Conservation (phyloP, 2,329 filamentous ascomycete genomes). For the Hysterium pulicare region DNA sequence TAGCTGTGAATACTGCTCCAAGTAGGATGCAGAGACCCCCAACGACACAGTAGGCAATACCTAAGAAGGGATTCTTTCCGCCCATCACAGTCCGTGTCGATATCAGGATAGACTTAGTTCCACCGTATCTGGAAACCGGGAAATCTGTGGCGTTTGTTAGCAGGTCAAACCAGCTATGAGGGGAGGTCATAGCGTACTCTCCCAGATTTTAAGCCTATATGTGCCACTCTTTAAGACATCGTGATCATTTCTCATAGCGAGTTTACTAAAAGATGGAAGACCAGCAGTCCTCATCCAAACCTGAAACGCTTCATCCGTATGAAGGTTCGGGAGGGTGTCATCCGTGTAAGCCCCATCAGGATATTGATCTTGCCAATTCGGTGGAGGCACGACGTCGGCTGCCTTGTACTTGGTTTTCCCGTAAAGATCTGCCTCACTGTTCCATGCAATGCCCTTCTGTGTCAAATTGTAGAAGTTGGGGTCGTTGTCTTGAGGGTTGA, state of each 20-base stretch:
- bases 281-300: conserved; percentile 99
- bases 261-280: conserved; percentile 89
- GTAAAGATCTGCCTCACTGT: conserved; percentile 77
- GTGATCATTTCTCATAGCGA: conserved; percentile 78
- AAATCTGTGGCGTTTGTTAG: conserved; percentile 59
- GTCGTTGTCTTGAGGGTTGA: conserved; percentile 49
- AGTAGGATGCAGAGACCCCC: conserved; percentile 89
- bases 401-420: conserved; percentile 63
- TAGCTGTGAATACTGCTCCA: conserved; percentile 81
- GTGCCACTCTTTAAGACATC: conserved; percentile 64
- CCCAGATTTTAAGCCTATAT: conserved; percentile 73
- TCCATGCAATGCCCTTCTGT: conserved; percentile 78
- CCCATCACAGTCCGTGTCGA: conserved; percentile 91
- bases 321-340: conserved; percentile 66
- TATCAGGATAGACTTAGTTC: conserved; percentile 85
- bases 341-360: conserved; percentile 63
- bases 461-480: conserved; percentile 68
- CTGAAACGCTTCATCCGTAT: conserved; percentile 79
- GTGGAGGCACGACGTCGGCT: conserved; percentile 71
- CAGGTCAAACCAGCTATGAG: background rate
- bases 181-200: conserved; percentile 59
- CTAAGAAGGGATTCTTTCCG: conserved; percentile 90
- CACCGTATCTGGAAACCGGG: conserved; percentile 71
- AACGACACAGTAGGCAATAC: conserved; percentile 92
- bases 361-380: conserved; percentile 75